A percentile compares a stretch with the other conserved stretches of the same genome.
Conservation (phyloP, 2,329 filamentous ascomycete genomes). For the Cladosporium colombiae region DNA sequence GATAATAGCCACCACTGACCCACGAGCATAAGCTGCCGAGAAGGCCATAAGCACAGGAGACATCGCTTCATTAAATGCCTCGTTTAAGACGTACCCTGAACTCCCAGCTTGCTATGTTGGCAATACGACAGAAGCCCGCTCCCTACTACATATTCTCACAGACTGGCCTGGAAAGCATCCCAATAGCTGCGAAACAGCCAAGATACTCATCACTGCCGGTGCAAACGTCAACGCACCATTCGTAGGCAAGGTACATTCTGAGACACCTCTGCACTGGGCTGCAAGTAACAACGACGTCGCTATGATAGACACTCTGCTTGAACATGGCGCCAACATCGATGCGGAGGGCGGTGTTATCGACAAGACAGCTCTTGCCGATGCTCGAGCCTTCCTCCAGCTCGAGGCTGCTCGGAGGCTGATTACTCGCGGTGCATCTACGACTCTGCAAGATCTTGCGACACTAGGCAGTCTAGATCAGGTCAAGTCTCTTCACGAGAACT, state of each 20-base stretch:
- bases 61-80: background rate
- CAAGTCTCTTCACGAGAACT: background rate
- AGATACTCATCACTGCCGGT: background rate
- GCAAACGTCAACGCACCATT: constrained; percentile 12
- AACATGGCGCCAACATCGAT: background rate
- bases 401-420: constrained; percentile 1
- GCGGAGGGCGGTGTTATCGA: constrained; percentile 2
- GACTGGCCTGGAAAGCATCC: background rate
- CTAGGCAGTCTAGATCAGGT: background rate
- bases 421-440: constrained; percentile 2
- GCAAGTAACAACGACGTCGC: background rate
- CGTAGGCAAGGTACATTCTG: constrained; percentile 1
- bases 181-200: background rate
- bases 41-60: background rate
- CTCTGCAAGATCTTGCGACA: constrained; percentile 5
- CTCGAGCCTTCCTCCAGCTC: constrained; percentile 7
- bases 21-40: background rate
- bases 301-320: constrained; percentile 3
- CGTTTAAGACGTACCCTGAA: background rate
- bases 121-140: background rate
- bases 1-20: background rate
- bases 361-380: constrained; percentile 7
- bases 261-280: constrained; percentile 12
- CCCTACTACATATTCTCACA: constrained; percentile 6
- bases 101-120: background rate